These are phyloP conservation scores for Trichosporon asahii DNA, from an alignment of 1,284 basidiomycete species.

Conservation along the genomic window DNA sequence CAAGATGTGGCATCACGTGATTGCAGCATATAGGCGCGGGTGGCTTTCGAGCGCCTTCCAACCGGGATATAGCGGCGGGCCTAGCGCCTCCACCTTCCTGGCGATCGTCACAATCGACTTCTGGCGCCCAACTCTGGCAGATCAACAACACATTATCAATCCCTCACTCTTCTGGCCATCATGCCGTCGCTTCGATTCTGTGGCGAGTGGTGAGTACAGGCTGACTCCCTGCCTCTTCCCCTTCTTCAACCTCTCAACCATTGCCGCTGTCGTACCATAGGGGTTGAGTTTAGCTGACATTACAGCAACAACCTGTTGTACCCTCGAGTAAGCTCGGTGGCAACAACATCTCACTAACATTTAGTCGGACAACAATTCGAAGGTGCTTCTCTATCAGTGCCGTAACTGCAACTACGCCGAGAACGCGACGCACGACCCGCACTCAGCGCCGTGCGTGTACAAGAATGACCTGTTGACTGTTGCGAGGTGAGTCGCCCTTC, in stretches of 20 bases:
- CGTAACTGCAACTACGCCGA: slow-evolving; percentile 88
- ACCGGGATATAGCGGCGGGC: not conserved
- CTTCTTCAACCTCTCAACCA: not conserved
- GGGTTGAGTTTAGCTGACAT: slow-evolving; percentile 5
- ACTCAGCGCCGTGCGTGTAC: slow-evolving; percentile 81
- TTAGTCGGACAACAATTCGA: slow-evolving; percentile 72
- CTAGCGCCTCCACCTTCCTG: slow-evolving; percentile 5
- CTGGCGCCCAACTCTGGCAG: not conserved
- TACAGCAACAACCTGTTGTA: slow-evolving; percentile 82
- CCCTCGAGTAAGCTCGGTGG: slow-evolving; percentile 57
- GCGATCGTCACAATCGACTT: not conserved
- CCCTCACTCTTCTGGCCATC: not conserved
- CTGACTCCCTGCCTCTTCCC: not conserved
- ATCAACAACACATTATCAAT: slow-evolving; percentile 1
- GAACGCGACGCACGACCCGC: slow-evolving; percentile 57
- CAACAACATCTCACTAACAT: not conserved
- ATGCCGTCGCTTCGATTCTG: slow-evolving; percentile 70
- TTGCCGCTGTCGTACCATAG: not conserved
- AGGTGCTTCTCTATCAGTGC: slow-evolving; percentile 87
- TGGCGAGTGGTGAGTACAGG: slow-evolving; percentile 63
- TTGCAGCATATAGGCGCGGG: not conserved
- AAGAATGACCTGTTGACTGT: slow-evolving; percentile 90
- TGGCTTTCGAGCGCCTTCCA: not conserved
- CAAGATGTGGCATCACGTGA: slow-evolving; percentile 9
- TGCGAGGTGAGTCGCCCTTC: slow-evolving; percentile 66